A percentile compares a stretch with the other conserved stretches of the same genome.
Conservation (phyloP, 2,329 filamentous ascomycete species). For the Scedosporium apiospermum region DNA sequence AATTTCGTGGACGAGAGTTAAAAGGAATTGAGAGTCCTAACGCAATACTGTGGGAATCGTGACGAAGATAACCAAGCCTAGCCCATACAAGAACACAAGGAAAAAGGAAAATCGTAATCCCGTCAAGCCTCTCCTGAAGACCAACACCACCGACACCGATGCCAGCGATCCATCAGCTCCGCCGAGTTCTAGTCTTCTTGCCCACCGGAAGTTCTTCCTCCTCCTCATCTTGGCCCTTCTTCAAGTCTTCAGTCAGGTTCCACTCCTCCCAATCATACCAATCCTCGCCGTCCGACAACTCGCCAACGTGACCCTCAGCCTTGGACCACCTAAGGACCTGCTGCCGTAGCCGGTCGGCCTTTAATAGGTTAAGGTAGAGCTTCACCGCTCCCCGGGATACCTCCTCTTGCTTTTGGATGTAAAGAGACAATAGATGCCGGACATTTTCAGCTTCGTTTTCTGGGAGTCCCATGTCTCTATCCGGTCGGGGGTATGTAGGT, state of each 20-base stretch:
- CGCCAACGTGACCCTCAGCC: conserved; percentile 64
- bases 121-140: background rate
- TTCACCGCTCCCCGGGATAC: conserved; percentile 61
- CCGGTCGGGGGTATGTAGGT: conserved; percentile 50
- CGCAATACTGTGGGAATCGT: background rate
- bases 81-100: background rate
- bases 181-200: conserved; percentile 52
- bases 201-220: conserved; percentile 60
- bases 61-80: background rate
- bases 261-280: conserved; percentile 82
- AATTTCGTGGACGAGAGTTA: no score
- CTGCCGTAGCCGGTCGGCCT: conserved; percentile 61
- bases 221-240: conserved; percentile 75
- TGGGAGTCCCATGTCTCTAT: conserved; percentile 64
- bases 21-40: background rate
- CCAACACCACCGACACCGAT: background rate
- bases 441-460: conserved; percentile 69
- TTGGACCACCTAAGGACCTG: conserved; percentile 68
- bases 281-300: conserved; percentile 82
- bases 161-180: conserved; percentile 20
- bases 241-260: conserved; percentile 62
- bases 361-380: conserved; percentile 61
- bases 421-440: conserved; percentile 61
- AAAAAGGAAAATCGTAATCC: background rate
- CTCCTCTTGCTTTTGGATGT: conserved; percentile 81